These are phyloP conservation scores for Ophiostoma sp. DNA, from an alignment of 2,329 filamentous ascomycete genomes.

Conservation along the genomic window DNA sequence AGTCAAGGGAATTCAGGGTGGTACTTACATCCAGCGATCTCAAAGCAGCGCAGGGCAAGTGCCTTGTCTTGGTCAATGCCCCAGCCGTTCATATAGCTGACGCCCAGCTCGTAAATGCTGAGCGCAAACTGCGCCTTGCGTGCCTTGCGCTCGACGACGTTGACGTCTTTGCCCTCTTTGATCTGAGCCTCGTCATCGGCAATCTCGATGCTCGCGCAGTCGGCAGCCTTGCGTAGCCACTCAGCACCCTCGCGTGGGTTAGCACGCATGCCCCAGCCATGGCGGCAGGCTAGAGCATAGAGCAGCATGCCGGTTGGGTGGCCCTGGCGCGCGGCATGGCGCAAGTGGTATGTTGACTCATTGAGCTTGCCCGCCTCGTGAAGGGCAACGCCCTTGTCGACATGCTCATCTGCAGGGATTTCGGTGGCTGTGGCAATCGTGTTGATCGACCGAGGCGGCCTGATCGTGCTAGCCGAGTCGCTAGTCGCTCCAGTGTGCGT, in stretches of 20 bases:
- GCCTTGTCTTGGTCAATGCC: constrained; percentile 88
- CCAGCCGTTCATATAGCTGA: constrained; percentile 98
- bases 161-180: constrained; percentile 57
- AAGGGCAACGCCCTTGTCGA: constrained; percentile 81
- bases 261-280: constrained; percentile 95
- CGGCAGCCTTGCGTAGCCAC: constrained; percentile 88
- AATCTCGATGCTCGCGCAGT: constrained; percentile 74
- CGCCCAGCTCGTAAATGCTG: constrained; percentile 91
- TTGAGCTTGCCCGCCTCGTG: constrained; percentile 83
- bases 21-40: constrained; percentile 77
- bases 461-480: constrained; percentile 52
- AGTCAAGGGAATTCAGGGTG: neutral
- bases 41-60: constrained; percentile 85
- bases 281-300: constrained; percentile 88
- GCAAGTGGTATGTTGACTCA: constrained; percentile 93
- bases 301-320: constrained; percentile 92
- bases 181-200: constrained; percentile 69
- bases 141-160: constrained; percentile 67
- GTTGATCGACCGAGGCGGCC: constrained; percentile 39
- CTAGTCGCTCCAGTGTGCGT: constrained; percentile 50
- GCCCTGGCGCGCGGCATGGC: constrained; percentile 77
- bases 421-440: constrained; percentile 57
- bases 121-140: constrained; percentile 90
- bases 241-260: constrained; percentile 85
- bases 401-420: constrained; percentile 78